Conservation (phyloP, 2,329 filamentous ascomycete genomes). For the Drechslerella dactyloides region DNA sequence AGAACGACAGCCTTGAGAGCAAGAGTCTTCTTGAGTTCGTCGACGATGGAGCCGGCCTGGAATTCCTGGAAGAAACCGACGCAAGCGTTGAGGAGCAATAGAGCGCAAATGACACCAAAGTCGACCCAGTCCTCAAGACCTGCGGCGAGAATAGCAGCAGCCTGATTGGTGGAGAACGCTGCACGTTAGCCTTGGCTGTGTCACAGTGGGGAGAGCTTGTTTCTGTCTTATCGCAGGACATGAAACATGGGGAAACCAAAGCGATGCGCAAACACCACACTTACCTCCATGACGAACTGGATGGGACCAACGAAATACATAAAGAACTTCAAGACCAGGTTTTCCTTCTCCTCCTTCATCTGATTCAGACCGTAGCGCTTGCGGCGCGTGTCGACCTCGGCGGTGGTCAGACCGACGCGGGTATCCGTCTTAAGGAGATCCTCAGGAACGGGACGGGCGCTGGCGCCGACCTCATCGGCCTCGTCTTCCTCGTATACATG, state of each 20-base stretch:
- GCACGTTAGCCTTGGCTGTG: slow-evolving; percentile 50
- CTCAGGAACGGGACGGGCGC: slow-evolving; percentile 70
- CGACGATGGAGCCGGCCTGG: slow-evolving; percentile 87
- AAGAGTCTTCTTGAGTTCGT: slow-evolving; percentile 87
- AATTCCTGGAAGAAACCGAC: slow-evolving; percentile 91
- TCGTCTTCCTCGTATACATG: slow-evolving; percentile 68
- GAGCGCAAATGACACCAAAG: slow-evolving; percentile 86
- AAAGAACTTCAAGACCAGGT: slow-evolving; percentile 79
- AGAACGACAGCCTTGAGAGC: slow-evolving; percentile 86
- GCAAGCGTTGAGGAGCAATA: slow-evolving; percentile 80
- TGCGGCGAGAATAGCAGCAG: slow-evolving; percentile 78
- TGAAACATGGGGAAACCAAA: slow-evolving; percentile 40
- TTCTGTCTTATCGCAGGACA: slow-evolving; percentile 20
- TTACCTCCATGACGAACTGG: slow-evolving; percentile 90
- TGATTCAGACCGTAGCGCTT: slow-evolving; percentile 83
- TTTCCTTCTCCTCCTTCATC: slow-evolving; percentile 91
- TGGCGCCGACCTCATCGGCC: slow-evolving; percentile 62
- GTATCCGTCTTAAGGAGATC: slow-evolving; percentile 79
- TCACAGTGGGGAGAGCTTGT: slow-evolving; percentile 49
- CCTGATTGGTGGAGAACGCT: slow-evolving; percentile 59
- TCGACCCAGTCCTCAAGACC: slow-evolving; percentile 90
- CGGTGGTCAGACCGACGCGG: slow-evolving; percentile 72
- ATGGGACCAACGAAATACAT: slow-evolving; percentile 86
- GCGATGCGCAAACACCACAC: slow-evolving; percentile 54
- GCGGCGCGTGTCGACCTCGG: slow-evolving; percentile 69